A percentile compares a stretch with the other conserved stretches of the same genome.
Evolutionary conservation across 2,329 filamentous ascomycete species (phyloP).

Genomic region (Orbilia brochopaga): DNA sequence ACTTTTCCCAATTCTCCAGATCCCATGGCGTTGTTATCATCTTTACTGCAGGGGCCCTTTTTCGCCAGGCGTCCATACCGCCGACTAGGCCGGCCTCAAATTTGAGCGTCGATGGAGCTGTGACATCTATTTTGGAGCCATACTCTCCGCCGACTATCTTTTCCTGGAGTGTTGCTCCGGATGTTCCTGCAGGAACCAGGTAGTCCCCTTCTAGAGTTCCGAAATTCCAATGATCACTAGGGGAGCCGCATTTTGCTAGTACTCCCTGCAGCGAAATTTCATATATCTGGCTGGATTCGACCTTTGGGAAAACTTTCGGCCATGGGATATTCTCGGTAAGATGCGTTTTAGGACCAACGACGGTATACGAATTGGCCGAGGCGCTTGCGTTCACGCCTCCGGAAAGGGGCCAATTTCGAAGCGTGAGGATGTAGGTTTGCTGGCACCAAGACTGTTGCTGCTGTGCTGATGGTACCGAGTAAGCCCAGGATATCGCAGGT

Average conservation of each 20-base stretch:
- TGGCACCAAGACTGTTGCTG: constrained; percentile 13
- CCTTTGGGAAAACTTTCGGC: constrained; percentile 14
- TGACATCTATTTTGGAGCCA: background rate
- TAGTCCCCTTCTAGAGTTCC: constrained; percentile 7
- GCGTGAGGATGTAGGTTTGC: constrained; percentile 13
- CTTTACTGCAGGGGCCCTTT: constrained; percentile 5
- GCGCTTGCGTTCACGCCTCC: background rate
- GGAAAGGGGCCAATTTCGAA: constrained; percentile 7
- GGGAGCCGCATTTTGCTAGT: constrained; percentile 3
- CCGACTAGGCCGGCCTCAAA: constrained; percentile 19
- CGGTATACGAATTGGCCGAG: background rate
- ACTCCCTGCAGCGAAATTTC: constrained; percentile 2
- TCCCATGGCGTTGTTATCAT: constrained; percentile 27
- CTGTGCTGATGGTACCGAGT: constrained; percentile 1
- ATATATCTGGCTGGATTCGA: constrained; percentile 10
- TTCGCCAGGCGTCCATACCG: constrained; percentile 12
- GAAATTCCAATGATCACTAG: background rate
- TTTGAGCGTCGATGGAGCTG: background rate
- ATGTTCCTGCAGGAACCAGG: background rate
- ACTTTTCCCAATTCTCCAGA: constrained; percentile 8
- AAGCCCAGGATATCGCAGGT: constrained; percentile 20
- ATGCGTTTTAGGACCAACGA: constrained; percentile 11
- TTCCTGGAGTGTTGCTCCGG: background rate
- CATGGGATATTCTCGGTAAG: constrained; percentile 17
- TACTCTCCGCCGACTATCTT: background rate